Evolutionary conservation across 2,329 filamentous ascomycete species (phyloP).

Genomic region (Nothopassalora personata): DNA sequence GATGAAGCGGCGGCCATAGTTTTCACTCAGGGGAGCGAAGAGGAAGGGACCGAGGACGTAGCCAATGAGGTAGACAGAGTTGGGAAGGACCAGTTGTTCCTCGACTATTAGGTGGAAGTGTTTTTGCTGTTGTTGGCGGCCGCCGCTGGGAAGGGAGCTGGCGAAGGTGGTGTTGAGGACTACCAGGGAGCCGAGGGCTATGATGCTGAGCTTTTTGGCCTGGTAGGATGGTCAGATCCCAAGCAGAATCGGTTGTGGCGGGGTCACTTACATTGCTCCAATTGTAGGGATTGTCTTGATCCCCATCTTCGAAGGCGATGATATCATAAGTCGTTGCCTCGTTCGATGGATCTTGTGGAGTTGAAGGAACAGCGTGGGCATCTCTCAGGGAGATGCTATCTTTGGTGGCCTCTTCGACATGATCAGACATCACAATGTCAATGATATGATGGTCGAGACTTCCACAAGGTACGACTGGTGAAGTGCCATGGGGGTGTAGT

Average conservation of each 20-base stretch:
- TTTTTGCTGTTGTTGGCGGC: conserved; percentile 50
- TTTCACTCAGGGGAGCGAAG: conserved; percentile 41
- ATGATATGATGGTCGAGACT: background rate
- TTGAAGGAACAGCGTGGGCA: background rate
- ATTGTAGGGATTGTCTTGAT: conserved; percentile 32
- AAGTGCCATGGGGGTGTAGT: background rate
- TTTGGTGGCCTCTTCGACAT: background rate
- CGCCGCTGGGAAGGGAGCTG: conserved; percentile 58
- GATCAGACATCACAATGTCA: background rate
- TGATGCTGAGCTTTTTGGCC: conserved; percentile 44
- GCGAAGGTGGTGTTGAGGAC: conserved; percentile 63
- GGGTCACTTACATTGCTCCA: conserved; percentile 37
- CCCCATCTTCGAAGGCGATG: conserved; percentile 36
- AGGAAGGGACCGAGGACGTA: conserved; percentile 40
- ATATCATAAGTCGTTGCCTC: conserved; percentile 15
- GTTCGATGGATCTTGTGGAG: background rate
- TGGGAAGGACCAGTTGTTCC: conserved; percentile 38
- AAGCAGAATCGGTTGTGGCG: background rate
- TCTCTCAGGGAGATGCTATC: background rate
- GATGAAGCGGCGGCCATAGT: conserved; percentile 40
- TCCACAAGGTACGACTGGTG: background rate
- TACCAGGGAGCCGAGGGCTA: conserved; percentile 50
- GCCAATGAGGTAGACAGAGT: conserved; percentile 42
- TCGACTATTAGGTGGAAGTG: conserved; percentile 50
- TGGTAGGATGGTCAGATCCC: background rate